These are phyloP conservation scores for Mycena maculata DNA, from an alignment of 768 basidiomycete species.

Conservation along the genomic window DNA sequence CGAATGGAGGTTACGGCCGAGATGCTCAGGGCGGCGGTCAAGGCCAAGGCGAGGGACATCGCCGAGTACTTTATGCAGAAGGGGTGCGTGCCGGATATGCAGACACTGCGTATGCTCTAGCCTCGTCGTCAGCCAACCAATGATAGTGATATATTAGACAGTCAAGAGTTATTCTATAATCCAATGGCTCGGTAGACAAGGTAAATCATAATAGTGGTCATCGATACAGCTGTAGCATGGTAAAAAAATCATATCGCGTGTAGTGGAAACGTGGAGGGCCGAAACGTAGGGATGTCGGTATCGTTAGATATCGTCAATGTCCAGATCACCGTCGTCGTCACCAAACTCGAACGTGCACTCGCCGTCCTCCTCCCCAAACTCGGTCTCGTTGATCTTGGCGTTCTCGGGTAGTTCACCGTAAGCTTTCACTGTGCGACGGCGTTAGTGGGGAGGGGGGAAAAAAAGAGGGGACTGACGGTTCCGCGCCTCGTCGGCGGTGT, in stretches of 20 bases:
- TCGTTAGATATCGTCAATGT: conserved; percentile 91
- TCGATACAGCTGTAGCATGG: conserved; percentile 36
- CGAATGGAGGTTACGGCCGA: conserved; percentile 62
- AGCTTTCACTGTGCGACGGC: conserved; percentile 77
- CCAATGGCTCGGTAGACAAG: conserved; percentile 30
- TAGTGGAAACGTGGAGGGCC: conserved; percentile 14
- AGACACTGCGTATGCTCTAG: conserved; percentile 61
- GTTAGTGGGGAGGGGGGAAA: conserved; percentile 24
- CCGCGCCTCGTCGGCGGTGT: conserved; percentile 94
- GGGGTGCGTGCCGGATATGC: conserved; percentile 78
- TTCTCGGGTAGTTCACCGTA: conserved; percentile 98
- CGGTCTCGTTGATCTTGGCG: conserved; percentile 97
- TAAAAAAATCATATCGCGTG: conserved; percentile 6
- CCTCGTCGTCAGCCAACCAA: conserved; percentile 28
- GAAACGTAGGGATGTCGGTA: too few species aligned
- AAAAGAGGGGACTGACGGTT: conserved; percentile 62
- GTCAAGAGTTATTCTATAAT: conserved; percentile 29
- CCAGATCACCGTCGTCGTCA: conserved; percentile 87
- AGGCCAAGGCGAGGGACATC: conserved; percentile 73
- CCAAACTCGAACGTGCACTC: conserved; percentile 93
- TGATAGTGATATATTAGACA: conserved; percentile 23
- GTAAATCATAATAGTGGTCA: conserved; percentile 36
- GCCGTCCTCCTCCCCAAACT: conserved; percentile 91
- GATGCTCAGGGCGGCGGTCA: conserved; percentile 77
- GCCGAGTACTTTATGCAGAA: conserved; percentile 76